Conservation (phyloP, 2,329 filamentous ascomycete genomes). For the Ophiostoma sp. region DNA sequence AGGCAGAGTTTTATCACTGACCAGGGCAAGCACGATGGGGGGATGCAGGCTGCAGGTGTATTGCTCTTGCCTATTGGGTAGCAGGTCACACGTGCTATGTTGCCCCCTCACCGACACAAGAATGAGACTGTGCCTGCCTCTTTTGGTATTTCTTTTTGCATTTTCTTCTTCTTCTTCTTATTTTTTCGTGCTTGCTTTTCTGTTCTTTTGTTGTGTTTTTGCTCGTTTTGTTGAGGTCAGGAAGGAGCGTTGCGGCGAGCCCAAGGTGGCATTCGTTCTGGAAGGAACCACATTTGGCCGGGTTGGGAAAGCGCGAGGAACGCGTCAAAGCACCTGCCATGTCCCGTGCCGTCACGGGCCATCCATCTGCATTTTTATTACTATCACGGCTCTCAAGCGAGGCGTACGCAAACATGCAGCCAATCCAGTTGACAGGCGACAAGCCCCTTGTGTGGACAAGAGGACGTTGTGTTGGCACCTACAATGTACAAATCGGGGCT, state of each 20-base stretch:
- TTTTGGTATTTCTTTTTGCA: background rate
- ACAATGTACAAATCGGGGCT: background rate
- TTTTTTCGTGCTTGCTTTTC: background rate
- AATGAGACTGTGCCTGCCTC: conserved; percentile 1
- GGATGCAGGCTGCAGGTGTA: conserved; percentile 1
- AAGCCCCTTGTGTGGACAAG: background rate
- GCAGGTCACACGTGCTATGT: conserved; percentile 5
- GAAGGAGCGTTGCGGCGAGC: background rate
- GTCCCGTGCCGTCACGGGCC: background rate
- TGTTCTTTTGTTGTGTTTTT: background rate
- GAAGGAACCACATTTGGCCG: background rate
- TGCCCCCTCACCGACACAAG: conserved; percentile 14
- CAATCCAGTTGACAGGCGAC: background rate
- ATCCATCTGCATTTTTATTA: background rate
- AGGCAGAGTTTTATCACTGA: conserved; percentile 18
- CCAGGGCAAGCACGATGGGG: conserved; percentile 15
- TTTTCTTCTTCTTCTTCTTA: background rate
- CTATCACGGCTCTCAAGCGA: background rate
- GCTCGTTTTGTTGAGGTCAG: background rate
- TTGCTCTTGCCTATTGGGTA: conserved; percentile 10
- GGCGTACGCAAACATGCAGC: background rate
- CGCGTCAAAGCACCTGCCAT: background rate
- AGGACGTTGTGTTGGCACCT: background rate
- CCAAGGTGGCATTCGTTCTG: background rate
- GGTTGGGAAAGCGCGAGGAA: background rate